Percentiles rank a stretch among this genome's conserved stretches.
Conservation (phyloP, 345 rosid species). For the Trapa bicornis region DNA sequence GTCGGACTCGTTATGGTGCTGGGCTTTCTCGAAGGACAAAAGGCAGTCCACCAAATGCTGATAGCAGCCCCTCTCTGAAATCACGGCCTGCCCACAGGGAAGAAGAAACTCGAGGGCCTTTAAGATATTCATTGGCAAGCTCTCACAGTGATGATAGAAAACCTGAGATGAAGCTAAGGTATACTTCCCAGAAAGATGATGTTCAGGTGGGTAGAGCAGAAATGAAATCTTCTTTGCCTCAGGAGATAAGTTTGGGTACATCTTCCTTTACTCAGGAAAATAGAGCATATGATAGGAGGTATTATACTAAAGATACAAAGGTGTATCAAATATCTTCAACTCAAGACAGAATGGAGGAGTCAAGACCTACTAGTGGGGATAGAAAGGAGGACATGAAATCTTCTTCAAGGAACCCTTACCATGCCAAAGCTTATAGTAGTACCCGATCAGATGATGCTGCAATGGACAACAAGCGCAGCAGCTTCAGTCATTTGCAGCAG, state of each 20-base stretch:
- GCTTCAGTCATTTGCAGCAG: slow-evolving; percentile 10
- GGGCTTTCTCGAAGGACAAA: slow-evolving; percentile 51
- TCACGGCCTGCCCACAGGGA: not conserved
- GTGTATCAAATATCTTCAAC: not conserved
- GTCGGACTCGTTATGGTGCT: slow-evolving; percentile 16
- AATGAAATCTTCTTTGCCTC: not conserved
- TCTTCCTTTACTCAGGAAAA: slow-evolving; percentile 1
- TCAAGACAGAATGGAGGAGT: too few species aligned
- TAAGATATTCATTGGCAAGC: not conserved
- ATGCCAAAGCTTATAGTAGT: slow-evolving; percentile 8
- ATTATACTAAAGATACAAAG: not conserved
- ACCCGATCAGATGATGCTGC: slow-evolving; percentile 11
- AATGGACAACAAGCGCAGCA: slow-evolving; percentile 10
- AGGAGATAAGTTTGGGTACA: slow-evolving; percentile 1
- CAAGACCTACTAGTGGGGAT: not conserved
- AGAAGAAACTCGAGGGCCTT: not conserved
- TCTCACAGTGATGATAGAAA: slow-evolving; percentile 12
- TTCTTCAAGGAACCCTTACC: slow-evolving; percentile 11
- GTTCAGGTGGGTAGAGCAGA: too few species aligned
- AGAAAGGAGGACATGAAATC: slow-evolving; percentile 11
- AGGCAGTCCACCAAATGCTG: slow-evolving; percentile 8
- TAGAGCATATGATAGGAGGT: slow-evolving; percentile 11
- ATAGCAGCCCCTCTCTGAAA: not conserved
- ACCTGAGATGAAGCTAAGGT: slow-evolving; percentile 15
- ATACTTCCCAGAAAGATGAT: slow-evolving; percentile 9